Conservation (phyloP, 495 filamentous ascomycete species). For the Hypomontagnella monticulosa region DNA sequence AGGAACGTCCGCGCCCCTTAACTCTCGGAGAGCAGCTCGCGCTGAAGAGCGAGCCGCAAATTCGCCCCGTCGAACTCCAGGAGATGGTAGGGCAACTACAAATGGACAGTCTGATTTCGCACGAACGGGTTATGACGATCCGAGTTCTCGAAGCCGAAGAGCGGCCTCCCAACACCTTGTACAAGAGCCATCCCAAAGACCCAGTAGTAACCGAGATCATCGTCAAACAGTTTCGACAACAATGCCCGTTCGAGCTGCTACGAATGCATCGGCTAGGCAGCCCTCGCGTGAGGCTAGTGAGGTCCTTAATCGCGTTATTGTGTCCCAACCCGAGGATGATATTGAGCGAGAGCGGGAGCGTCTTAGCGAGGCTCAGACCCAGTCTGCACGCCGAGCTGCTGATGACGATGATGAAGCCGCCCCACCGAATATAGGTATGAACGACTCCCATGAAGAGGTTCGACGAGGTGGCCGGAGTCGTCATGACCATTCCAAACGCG, state of each 20-base stretch:
- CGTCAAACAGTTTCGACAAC: conserved; percentile 54
- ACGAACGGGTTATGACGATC: conserved; percentile 46
- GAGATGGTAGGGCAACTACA: conserved; percentile 48
- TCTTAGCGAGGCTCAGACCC: conserved; percentile 68
- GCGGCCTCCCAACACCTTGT: conserved; percentile 51
- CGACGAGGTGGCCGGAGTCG: conserved; percentile 73
- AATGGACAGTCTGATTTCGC: conserved; percentile 47
- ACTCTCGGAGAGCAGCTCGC: conserved; percentile 55
- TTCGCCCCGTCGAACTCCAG: conserved; percentile 51
- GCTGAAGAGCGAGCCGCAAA: conserved; percentile 53
- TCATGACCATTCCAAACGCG: conserved; percentile 73
- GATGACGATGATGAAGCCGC: conserved; percentile 60
- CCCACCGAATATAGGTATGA: conserved; percentile 63
- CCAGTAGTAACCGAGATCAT: conserved; percentile 59
- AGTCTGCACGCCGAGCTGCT: conserved; percentile 46
- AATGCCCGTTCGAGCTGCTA: conserved; percentile 54
- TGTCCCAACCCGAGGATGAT: conserved; percentile 83
- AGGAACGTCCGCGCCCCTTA: conserved; percentile 45
- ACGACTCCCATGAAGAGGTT: conserved; percentile 66
- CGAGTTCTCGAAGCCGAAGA: conserved; percentile 62
- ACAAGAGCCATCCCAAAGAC: conserved; percentile 54
- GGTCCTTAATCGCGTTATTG: conserved; percentile 79
- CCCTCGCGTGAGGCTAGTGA: conserved; percentile 71
- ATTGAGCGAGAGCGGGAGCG: conserved; percentile 80
- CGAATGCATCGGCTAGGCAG: conserved; percentile 51